phyloP scores from a whole-genome alignment of 768 basidiomycete species.

The Lactifluus piperatus region DNA sequence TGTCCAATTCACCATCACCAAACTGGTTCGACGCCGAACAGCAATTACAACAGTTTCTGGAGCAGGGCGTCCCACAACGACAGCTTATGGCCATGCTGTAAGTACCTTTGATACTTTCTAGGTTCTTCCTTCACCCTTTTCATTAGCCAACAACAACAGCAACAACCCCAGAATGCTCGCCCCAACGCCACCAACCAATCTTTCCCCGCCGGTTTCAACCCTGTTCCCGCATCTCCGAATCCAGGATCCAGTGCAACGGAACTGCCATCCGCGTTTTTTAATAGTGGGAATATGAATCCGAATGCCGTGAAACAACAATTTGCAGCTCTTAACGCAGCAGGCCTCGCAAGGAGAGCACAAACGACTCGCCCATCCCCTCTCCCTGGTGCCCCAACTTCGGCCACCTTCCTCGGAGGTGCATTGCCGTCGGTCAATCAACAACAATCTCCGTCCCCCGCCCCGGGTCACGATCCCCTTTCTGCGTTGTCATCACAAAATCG shows the following conservation, averaged over 20 bases:
- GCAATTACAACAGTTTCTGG: constrained; percentile 16
- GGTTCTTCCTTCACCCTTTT: background rate
- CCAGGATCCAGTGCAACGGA: constrained; percentile 10
- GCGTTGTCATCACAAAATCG: constrained; percentile 19
- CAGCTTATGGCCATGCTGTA: constrained; percentile 20
- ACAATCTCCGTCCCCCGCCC: constrained; percentile 16
- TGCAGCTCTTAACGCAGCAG: constrained; percentile 62
- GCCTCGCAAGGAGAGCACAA: constrained; percentile 47
- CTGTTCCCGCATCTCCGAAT: constrained; percentile 13
- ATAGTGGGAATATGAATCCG: constrained; percentile 42
- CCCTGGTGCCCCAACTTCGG: constrained; percentile 56
- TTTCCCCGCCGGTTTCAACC: constrained; percentile 10
- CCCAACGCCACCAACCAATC: background rate
- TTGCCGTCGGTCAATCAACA: constrained; percentile 30
- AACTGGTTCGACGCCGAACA: constrained; percentile 17
- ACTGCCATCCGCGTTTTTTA: constrained; percentile 1
- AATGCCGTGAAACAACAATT: constrained; percentile 76
- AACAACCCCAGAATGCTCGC: constrained; percentile 13
- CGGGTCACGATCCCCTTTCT: constrained; percentile 24
- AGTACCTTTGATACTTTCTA: background rate
- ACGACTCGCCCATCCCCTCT: constrained; percentile 28
- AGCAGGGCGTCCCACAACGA: constrained; percentile 15
- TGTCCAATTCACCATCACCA: constrained; percentile 9
- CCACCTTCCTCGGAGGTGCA: constrained; percentile 47
- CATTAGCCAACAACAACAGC: constrained; percentile 9